Evolutionary conservation across 176 grass and related monocot species (phyloP).

Genomic region (Oryza glaberrima): DNA sequence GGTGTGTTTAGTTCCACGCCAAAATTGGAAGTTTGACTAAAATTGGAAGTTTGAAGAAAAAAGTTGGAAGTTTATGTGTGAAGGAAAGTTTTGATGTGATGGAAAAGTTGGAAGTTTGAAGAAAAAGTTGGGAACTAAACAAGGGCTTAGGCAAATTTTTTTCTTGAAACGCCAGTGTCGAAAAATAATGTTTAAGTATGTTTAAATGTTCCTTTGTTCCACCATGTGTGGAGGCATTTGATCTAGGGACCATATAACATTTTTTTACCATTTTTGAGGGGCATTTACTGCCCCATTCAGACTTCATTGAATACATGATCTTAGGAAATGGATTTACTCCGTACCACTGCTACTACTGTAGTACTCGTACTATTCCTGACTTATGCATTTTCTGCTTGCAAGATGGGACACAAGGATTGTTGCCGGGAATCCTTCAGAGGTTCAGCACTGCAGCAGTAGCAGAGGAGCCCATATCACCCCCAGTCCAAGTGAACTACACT

Average conservation of each 20-base stretch:
- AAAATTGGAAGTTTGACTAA: no score
- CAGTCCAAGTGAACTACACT: constrained; percentile 72
- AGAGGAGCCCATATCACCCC: constrained; percentile 78
- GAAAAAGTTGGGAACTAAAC: no score
- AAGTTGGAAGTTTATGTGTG: no score
- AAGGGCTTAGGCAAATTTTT: no score
- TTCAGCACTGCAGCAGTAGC: constrained; percentile 71
- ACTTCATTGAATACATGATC: background rate
- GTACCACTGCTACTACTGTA: background rate
- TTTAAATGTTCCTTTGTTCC: background rate
- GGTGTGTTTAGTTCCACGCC: no score
- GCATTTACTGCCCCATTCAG: background rate
- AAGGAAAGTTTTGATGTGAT: no score
- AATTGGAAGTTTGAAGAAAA: no score
- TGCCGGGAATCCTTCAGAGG: constrained; percentile 63
- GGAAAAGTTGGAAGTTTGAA: no score
- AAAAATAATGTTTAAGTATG: background rate
- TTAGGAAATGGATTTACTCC: background rate
- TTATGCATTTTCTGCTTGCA: constrained; percentile 36
- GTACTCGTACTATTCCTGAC: constrained; percentile 10
- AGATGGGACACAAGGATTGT: constrained; percentile 58
- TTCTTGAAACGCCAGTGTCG: no score
- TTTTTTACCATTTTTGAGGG: background rate
- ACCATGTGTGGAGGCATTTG: background rate
- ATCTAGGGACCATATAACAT: background rate